Percentiles rank a stretch among this genome's conserved stretches.
Evolutionary conservation across 2,329 filamentous ascomycete genomes (phyloP).

Genomic region (Purpureocillium lavendulum): DNA sequence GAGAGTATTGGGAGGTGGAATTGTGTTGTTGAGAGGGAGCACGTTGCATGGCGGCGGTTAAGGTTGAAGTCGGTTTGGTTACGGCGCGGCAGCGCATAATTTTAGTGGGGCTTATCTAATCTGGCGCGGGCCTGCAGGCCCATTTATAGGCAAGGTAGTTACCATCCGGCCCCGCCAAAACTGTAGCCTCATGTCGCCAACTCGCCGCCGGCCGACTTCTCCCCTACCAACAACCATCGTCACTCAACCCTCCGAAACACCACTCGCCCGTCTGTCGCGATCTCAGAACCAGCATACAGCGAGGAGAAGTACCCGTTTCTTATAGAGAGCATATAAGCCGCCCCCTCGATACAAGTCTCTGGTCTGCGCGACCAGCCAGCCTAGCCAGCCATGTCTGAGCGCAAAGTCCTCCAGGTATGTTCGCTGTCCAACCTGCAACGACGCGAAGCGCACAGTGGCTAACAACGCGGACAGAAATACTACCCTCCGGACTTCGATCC

Average conservation of each 20-base stretch:
- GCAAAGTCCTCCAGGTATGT: conserved; percentile 58
- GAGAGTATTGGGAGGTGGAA: no score
- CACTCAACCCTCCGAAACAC: not conserved
- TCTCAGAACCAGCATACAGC: not conserved
- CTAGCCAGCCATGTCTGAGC: conserved; percentile 63
- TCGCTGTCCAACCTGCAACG: not conserved
- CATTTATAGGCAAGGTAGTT: no score
- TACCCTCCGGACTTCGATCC: conserved; percentile 85
- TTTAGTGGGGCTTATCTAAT: no score
- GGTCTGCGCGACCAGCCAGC: not conserved
- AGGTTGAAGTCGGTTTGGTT: not conserved
- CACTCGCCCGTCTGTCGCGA: no score
- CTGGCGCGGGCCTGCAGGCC: no score
- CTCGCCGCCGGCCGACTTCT: no score
- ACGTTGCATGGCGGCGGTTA: no score
- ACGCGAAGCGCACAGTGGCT: not conserved
- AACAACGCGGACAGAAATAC: conserved; percentile 35
- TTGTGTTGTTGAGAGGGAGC: no score
- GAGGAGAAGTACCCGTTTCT: not conserved
- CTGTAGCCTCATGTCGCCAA: no score
- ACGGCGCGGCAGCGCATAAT: not conserved
- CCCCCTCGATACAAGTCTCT: no score
- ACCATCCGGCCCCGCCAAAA: no score
- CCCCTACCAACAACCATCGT: not conserved
- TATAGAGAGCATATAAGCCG: no score